Evolutionary conservation across 2,329 filamentous ascomycete species (phyloP).

Genomic region (Aspergillus fumigatus): DNA sequence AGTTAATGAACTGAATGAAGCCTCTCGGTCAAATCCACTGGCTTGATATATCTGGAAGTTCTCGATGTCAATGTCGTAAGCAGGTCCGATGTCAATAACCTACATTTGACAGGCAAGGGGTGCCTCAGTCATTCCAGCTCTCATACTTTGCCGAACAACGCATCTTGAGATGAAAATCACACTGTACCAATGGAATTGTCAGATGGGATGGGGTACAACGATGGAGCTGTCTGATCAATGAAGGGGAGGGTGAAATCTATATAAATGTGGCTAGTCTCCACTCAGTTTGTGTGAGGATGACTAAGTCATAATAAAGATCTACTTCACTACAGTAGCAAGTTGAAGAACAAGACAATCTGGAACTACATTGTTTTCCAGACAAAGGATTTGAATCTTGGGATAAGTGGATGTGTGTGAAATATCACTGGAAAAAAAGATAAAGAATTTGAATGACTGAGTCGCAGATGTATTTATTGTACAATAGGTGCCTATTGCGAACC

Average conservation of each 20-base stretch:
- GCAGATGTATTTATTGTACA: constrained; percentile 20
- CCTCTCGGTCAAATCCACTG: not conserved
- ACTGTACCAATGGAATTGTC: not conserved
- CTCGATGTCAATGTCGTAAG: not conserved
- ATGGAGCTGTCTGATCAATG: not conserved
- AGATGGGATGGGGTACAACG: not conserved
- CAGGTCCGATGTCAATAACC: not conserved
- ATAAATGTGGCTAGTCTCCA: not conserved
- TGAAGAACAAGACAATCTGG: not conserved
- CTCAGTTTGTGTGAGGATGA: not conserved
- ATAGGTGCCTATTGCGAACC: not conserved
- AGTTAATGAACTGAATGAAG: not conserved
- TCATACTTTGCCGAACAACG: not conserved
- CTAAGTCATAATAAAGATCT: not conserved
- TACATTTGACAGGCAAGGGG: not conserved
- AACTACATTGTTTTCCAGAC: not conserved
- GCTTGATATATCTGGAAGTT: not conserved
- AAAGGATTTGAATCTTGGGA: not conserved
- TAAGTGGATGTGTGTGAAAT: not conserved
- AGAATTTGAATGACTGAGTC: not conserved
- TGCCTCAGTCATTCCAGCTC: not conserved
- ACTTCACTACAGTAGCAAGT: not conserved
- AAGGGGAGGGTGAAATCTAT: not conserved
- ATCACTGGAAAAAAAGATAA: not conserved
- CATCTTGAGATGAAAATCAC: not conserved